These are phyloP conservation scores for Blastobotrys chiropterorum DNA, from an alignment of 805 yeast genomes.

Conservation along the genomic window DNA sequence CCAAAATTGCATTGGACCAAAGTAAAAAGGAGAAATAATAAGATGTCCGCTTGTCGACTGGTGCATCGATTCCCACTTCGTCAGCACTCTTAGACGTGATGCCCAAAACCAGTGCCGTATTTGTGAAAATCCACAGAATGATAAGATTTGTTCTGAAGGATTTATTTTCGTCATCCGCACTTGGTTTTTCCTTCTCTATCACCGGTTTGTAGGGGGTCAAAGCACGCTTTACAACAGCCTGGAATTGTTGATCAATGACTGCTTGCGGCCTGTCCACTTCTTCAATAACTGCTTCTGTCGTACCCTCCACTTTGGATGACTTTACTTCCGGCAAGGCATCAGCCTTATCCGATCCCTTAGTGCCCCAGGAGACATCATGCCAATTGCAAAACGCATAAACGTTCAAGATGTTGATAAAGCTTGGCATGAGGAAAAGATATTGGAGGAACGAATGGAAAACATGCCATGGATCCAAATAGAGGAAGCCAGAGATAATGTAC, in stretches of 20 bases:
- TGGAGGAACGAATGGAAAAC: constrained; percentile 47
- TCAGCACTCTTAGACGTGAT: constrained; percentile 33
- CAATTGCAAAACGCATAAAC: constrained; percentile 66
- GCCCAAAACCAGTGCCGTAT: constrained; percentile 32
- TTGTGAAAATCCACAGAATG: constrained; percentile 35
- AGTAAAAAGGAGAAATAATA: constrained; percentile 43
- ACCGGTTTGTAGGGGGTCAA: constrained; percentile 44
- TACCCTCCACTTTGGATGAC: constrained; percentile 44
- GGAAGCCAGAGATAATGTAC: constrained; percentile 50
- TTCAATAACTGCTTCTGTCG: constrained; percentile 47
- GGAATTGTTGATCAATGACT: constrained; percentile 49
- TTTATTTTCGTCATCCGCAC: constrained; percentile 33
- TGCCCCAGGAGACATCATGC: constrained; percentile 71
- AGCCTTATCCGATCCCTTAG: constrained; percentile 56
- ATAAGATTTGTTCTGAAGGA: constrained; percentile 37
- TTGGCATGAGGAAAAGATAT: constrained; percentile 33
- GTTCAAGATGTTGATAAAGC: constrained; percentile 43
- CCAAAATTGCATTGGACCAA: constrained; percentile 59
- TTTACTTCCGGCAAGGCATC: constrained; percentile 48
- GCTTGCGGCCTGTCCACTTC: constrained; percentile 41
- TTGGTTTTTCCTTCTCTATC: constrained; percentile 16
- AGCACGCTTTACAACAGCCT: constrained; percentile 44
- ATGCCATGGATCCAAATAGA: constrained; percentile 65
- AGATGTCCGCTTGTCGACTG: constrained; percentile 32
- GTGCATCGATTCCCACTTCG: constrained; percentile 33